Evolutionary conservation across 2,329 filamentous ascomycete species (phyloP).

Genomic region (Atkinsonella hypoxylon): DNA sequence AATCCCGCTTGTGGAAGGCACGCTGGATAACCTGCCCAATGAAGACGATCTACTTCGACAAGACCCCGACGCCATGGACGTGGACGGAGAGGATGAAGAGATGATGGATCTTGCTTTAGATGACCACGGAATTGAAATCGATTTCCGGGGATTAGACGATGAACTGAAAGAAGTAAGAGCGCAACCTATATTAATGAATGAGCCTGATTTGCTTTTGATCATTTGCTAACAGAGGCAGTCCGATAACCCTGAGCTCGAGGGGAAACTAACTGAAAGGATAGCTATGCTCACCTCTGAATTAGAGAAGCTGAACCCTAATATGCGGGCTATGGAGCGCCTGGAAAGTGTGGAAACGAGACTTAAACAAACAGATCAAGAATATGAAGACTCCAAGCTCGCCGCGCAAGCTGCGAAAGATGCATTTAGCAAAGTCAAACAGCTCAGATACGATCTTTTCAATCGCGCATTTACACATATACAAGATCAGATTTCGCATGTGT

Average conservation of each 20-base stretch:
- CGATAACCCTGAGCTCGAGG: conserved; percentile 58
- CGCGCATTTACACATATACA: conserved; percentile 92
- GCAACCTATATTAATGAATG: neutral
- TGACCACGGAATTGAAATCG: conserved; percentile 82
- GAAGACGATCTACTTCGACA: conserved; percentile 67
- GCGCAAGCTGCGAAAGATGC: conserved; percentile 67
- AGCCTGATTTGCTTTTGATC: neutral
- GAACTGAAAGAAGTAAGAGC: conserved; percentile 63
- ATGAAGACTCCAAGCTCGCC: conserved; percentile 66
- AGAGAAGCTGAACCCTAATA: conserved; percentile 92
- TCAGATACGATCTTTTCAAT: conserved; percentile 84
- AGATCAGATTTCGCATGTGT: conserved; percentile 85
- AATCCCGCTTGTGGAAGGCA: conserved; percentile 65
- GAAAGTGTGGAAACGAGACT: conserved; percentile 76
- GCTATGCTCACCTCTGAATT: conserved; percentile 62
- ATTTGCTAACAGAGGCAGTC: conserved; percentile 43
- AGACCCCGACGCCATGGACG: conserved; percentile 83
- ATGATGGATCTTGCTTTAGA: conserved; percentile 57
- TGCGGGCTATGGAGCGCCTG: conserved; percentile 86
- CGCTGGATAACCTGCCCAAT: conserved; percentile 76
- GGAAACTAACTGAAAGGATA: conserved; percentile 67
- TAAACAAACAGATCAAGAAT: conserved; percentile 76
- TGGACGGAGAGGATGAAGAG: conserved; percentile 57
- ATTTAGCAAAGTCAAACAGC: conserved; percentile 71
- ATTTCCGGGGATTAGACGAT: conserved; percentile 72